Base-by-base conservation (phyloP, 2,329 filamentous ascomycete genomes). In the Aureobasidium sp. region DNA sequence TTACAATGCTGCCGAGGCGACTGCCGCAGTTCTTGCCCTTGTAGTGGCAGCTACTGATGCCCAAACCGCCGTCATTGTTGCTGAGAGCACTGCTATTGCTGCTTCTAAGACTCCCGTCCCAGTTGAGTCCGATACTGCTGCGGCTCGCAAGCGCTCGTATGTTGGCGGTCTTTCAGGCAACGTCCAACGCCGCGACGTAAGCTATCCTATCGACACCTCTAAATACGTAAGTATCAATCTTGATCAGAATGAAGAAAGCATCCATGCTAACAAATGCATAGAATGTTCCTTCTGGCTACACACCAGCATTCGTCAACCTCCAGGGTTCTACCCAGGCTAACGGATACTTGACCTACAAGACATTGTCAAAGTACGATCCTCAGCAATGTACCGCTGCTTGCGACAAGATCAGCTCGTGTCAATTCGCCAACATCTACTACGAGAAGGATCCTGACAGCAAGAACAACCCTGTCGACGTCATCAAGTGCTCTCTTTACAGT, bases 401-500 rank as follows among this genome's bases (percentile, higher is more conserved):
- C 61, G 63, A 66, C 54, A 41, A 53, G 3, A 64, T 64, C 11
- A 34, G 50, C 21, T 63, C 61, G 21, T 69, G 68, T 63, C 57
- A 63, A 29, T 62, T 66, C 16, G 68, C 68, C 63, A 69, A 67
- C 49, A 65, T 67, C 49, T 69, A 67, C 64, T 68, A 66, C 54
- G 67, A 69, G 45, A 52, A 44, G 47, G 57, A 63, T 11, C 55
- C 48, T 6, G 57, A 54, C 36, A 59, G 47, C 48, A 55, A 52
- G 3, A 54, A 54, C 48, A 63, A 61, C 45, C 59, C 59, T 13
- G 42, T 62, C 49, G 59, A 62, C 7, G 54, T 50, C 37, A 70
- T 68, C 64, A 74, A 74, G 63, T 76, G 74, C 64, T 68, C 70
- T 2, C 65, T 71, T 29, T 75, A 71, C 67, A 73, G 74, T 13